Conservation (phyloP, 495 filamentous ascomycete species). For the Neurospora sp. region DNA sequence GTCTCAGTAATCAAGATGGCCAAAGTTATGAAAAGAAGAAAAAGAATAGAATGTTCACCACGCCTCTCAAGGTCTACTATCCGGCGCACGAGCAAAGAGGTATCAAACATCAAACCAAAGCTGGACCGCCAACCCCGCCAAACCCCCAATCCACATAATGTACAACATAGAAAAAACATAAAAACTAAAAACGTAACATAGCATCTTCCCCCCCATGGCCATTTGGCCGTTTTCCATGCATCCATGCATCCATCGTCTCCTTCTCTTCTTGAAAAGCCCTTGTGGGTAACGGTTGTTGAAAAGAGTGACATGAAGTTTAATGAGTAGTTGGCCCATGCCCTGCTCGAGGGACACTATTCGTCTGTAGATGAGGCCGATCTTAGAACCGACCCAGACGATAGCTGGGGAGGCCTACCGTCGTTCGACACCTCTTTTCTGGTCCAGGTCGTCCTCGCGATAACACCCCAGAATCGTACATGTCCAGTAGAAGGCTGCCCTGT, state of each 20-base stretch:
- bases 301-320: neutral
- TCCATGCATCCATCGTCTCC: neutral
- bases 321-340: no score
- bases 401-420: neutral
- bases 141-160: neutral
- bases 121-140: neutral
- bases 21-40: neutral
- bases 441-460: neutral
- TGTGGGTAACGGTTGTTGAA: neutral
- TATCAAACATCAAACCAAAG: neutral
- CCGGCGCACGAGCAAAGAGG: neutral
- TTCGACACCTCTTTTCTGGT: neutral
- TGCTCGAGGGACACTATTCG: neutral
- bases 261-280: neutral
- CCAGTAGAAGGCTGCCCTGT: neutral
- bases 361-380: neutral
- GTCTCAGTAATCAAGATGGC: neutral
- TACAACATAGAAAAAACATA: neutral
- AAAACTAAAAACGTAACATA: neutral
- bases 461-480: neutral
- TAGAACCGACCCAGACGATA: neutral
- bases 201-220: neutral
- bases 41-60: neutral
- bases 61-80: neutral
- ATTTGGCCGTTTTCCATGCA: neutral